Base-by-base conservation (phyloP, 192 early-diverging fungal genomes). In the Podila epicladia region DNA sequence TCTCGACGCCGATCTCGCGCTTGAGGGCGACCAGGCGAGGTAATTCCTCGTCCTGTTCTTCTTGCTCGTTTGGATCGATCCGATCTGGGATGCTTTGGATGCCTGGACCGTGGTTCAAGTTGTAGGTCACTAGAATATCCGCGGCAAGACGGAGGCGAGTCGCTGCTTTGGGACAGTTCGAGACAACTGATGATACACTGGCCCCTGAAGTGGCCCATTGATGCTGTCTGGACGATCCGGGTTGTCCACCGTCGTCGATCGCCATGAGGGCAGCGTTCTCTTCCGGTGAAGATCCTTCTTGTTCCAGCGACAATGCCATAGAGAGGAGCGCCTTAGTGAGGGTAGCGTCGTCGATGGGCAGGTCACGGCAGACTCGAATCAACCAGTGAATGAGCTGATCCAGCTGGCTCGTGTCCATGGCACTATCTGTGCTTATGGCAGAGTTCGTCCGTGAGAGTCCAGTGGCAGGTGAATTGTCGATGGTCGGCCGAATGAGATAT, bases 321-420 rank as follows among this genome's bases (percentile, higher is more conserved):
- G 69, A 73, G 9, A 90, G 19, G 3, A 87, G 48, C 11, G 75
- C 69, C 59, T 85, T 87, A 1, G 85, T 69, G 4, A 90, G 45
- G 0, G 58, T 20, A 0, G 41, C 50, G 51, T 90, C 87, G 48
- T 90, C 85, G 24, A 88, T 62, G 0, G 75, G 67, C 13, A 82
- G 83, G 33, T 88, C 86, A 35, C 75, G 61, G 48, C 83, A 83
- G 1, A 88, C 38, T 8, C 58, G 55, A 28, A 73, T 67, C 31
- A 90, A 62, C 87, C 87, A 90, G 8, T 61, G 62, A 7, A 85
- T 55, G 9, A 86, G 58, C 35, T 73, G 35, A 31, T 84, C 73
- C 12, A 84, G 28, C 9, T 84, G 53, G 9, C 38, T 77, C 11
- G 63, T 20, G 4, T 65, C 53, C 2, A 31, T 31, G 13, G 58